phyloP scores from a whole-genome alignment of 352 stramenopile genomes.

The Phytophthora europaea region DNA sequence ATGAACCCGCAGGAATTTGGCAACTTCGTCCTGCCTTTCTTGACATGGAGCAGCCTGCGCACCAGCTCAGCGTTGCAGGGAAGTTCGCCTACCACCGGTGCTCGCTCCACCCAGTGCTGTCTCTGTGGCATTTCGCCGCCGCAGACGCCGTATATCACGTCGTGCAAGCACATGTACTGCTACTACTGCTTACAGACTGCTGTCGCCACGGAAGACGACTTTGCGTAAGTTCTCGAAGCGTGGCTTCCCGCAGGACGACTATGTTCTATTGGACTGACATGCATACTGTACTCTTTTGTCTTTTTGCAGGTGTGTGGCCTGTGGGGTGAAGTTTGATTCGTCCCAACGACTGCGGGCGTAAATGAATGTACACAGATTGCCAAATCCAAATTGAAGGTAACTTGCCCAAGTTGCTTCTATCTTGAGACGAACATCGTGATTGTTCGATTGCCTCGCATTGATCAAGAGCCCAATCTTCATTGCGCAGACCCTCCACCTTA shows the following conservation, averaged over 20 bases:
- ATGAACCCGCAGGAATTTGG: conserved; percentile 69
- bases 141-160: conserved; percentile 90
- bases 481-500: too few species aligned
- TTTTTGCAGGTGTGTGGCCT: conserved; percentile 62
- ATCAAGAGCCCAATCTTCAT: too few species aligned
- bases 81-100: conserved; percentile 5
- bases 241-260: background rate
- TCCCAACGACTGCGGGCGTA: conserved; percentile 66
- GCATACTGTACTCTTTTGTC: background rate
- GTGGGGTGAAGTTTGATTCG: conserved; percentile 72
- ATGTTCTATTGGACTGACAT: background rate
- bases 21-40: conserved; percentile 76
- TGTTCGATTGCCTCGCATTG: too few species aligned
- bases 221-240: conserved; percentile 52
- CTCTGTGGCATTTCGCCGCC: conserved; percentile 68
- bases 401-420: background rate
- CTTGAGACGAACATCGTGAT: too few species aligned
- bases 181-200: conserved; percentile 89
- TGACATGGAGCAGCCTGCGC: conserved; percentile 71
- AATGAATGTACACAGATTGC: background rate
- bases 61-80: conserved; percentile 24
- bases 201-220: conserved; percentile 76
- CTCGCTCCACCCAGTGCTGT: conserved; percentile 55
- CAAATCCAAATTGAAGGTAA: background rate
- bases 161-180: conserved; percentile 89